Conservation (phyloP, 2,329 filamentous ascomycete species). For the Chaetothyriales sp. region DNA sequence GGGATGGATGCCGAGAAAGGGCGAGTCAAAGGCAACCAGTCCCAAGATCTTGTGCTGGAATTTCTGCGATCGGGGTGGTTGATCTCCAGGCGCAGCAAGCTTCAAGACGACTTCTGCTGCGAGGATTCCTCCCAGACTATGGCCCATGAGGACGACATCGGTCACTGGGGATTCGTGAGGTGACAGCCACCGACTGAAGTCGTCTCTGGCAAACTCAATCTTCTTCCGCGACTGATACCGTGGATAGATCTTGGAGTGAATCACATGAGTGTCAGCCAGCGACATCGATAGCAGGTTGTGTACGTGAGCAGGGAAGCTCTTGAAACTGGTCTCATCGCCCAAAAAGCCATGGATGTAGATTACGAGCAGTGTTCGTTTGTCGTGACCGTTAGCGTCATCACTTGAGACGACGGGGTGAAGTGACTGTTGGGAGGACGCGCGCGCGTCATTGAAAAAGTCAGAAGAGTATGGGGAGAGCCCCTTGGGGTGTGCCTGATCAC, state of each 20-base stretch:
- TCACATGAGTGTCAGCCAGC: constrained; percentile 58
- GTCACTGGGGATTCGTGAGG: constrained; percentile 62
- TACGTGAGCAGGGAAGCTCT: constrained; percentile 75
- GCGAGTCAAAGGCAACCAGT: constrained; percentile 69
- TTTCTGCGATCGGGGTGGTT: constrained; percentile 19
- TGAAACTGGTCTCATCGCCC: constrained; percentile 76
- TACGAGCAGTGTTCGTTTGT: constrained; percentile 48
- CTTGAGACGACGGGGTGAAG: constrained; percentile 20
- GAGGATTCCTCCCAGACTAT: constrained; percentile 80
- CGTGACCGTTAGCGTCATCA: constrained; percentile 7
- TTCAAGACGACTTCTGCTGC: constrained; percentile 65
- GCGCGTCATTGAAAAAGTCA: constrained; percentile 18
- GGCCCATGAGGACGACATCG: constrained; percentile 71
- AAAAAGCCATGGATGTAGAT: constrained; percentile 86
- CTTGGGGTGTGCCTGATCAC: not conserved
- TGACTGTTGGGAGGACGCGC: constrained; percentile 21
- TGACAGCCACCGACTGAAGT: constrained; percentile 67
- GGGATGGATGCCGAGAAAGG: constrained; percentile 77
- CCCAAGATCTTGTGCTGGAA: constrained; percentile 68
- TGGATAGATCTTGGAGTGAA: constrained; percentile 59
- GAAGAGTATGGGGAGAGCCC: constrained; percentile 3
- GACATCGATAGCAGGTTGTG: constrained; percentile 58
- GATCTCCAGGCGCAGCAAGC: constrained; percentile 17
- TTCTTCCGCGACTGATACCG: constrained; percentile 32
- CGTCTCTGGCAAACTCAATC: constrained; percentile 56